Base-by-base conservation (phyloP, 371 early-diverging fungal genomes). In the Choanephora cucurbitarum region DNA sequence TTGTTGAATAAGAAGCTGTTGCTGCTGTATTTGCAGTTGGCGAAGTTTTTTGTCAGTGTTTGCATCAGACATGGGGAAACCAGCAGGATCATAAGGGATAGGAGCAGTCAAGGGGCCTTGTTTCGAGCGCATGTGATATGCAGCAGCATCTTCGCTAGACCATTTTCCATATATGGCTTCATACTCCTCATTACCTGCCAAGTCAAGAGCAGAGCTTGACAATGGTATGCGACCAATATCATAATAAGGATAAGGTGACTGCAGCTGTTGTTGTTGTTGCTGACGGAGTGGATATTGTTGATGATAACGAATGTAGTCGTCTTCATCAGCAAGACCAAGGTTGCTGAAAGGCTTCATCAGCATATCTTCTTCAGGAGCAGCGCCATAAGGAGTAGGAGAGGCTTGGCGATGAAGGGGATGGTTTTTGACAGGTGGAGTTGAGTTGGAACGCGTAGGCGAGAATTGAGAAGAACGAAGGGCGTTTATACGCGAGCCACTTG, bases 1-100 rank as follows among this genome's bases (percentile, higher is more conserved):
- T 32, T 79, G 77, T 46, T 67, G 66, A 22, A 79, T 66, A 22
- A 82, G 49, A 18, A 81, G 57, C 45, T 80, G 81, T 17, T 74
- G 73, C 31, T 75, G 79, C 33, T 80, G 83, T 14, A 81, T 66
- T 57, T 84, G 81, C 17, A 81, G 60, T 1, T 60, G 58, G 40
- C 81, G 77, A 28, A 86, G 62, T 50, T 80, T 79, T 47, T 79
- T 78, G 37, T 80, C 81, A 3, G 55, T 58, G 22, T 55, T 40
- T 23, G 41, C 28, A n/a, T 55, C 52, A n/a, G 46, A 39, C 7
- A 61, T 51, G 15, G 59, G 58, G 11, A 68, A 58, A 11, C 62
- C 64, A 23, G 54, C 34, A 48, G 56, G 57, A 43, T 62, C 66
- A 42, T 65, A 51, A 10, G 71, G 65, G 39, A 59, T 58, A 32